These are phyloP conservation scores for Boletus fagicola DNA, from an alignment of 768 basidiomycete genomes.

Conservation along the genomic window DNA sequence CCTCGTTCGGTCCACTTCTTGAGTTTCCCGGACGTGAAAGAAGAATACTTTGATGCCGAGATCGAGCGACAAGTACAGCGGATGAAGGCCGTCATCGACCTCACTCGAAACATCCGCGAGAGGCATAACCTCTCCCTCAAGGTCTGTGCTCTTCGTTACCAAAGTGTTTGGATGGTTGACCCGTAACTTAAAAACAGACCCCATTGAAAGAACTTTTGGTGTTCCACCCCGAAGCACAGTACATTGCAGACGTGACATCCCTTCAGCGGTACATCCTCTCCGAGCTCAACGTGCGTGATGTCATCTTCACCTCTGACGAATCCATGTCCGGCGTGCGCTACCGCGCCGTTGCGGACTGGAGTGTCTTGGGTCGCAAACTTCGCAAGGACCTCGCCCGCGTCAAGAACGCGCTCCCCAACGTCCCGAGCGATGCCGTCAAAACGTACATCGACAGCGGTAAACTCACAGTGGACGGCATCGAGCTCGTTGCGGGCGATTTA, in stretches of 20 bases:
- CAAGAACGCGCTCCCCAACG: constrained; percentile 77
- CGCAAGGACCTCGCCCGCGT: constrained; percentile 90
- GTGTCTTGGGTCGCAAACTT: constrained; percentile 89
- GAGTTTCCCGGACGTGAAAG: constrained; percentile 88
- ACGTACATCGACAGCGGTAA: constrained; percentile 70
- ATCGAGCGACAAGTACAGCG: constrained; percentile 94
- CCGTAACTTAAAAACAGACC: constrained; percentile 47
- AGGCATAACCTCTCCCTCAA: constrained; percentile 84
- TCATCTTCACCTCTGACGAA: constrained; percentile 90
- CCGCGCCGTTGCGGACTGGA: constrained; percentile 91
- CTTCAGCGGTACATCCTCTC: constrained; percentile 88
- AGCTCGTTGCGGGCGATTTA: constrained; percentile 87
- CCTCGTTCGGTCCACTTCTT: constrained; percentile 94
- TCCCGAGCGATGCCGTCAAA: constrained; percentile 83
- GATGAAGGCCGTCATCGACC: constrained; percentile 93
- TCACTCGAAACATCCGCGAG: constrained; percentile 87
- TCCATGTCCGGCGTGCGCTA: constrained; percentile 82
- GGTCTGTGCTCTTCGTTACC: constrained; percentile 42
- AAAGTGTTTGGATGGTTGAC: constrained; percentile 1
- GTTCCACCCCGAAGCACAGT: constrained; percentile 85
- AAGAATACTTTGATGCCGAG: constrained; percentile 90
- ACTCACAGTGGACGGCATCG: constrained; percentile 84
- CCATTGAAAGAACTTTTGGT: constrained; percentile 90
- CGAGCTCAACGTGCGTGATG: constrained; percentile 91
- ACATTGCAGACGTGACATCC: constrained; percentile 80